These are phyloP conservation scores for Funneliformis mosseae DNA, from an alignment of 192 early-diverging fungal species.

Conservation along the genomic window DNA sequence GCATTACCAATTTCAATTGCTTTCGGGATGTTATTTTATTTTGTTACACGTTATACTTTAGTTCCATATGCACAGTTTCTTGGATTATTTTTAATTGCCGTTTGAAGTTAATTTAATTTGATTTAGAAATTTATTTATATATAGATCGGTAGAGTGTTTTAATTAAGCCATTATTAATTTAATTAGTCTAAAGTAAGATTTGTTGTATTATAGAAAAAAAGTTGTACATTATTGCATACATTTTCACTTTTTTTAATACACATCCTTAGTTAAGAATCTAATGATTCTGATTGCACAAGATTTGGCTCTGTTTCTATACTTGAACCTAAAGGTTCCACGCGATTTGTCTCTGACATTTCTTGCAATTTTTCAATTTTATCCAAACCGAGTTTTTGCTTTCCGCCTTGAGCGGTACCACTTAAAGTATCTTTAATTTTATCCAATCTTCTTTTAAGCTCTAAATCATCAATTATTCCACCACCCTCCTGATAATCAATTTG, in stretches of 20 bases:
- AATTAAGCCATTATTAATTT: neutral
- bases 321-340: neutral
- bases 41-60: constrained; percentile 54
- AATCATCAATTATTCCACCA: constrained; percentile 1
- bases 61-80: constrained; percentile 49
- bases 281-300: neutral
- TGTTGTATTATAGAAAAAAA: no score
- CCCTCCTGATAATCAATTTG: constrained; percentile 14
- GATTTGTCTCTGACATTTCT: no score
- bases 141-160: neutral
- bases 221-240: no score
- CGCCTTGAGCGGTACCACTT: neutral
- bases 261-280: neutral
- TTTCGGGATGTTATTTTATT: constrained; percentile 85
- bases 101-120: neutral
- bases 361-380: neutral
- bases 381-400: neutral
- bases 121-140: neutral
- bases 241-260: no score
- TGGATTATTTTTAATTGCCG: constrained; percentile 36
- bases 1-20: constrained; percentile 87
- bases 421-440: constrained; percentile 9
- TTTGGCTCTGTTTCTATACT: neutral
- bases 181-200: no score
- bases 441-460: constrained; percentile 8